Evolutionary conservation across 73 alveolate genomes (phyloP), one percentile per base, ranked within the genome.

Genomic region (Paraurostyla sp.): DNA sequence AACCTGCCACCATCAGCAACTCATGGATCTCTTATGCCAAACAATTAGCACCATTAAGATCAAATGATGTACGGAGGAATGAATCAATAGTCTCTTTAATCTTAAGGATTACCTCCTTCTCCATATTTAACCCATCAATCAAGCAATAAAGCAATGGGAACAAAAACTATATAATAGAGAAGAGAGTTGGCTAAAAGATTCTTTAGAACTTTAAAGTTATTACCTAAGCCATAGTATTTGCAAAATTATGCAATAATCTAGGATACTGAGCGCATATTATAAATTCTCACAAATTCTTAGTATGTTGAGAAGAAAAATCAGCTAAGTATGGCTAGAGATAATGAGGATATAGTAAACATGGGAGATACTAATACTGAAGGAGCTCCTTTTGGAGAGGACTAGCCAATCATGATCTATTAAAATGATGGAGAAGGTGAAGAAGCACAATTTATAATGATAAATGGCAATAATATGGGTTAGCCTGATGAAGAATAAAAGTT

Each of bases 171-270:
- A 15, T 50, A 78, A 32, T 43, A 78, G 48, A 22, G 89, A 50
- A 78, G 78, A 78, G 89, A 78, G 18, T 2, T 52, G 38, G 89
- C 89, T 32, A 50, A 54, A 20, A 78, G 62, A 23, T 78, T 78
- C 89, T 54, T 78, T 25, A 23, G 60, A 3, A 50, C 23, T 18
- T 46, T 78, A 20, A 78, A 54, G 40, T 27, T 20, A 2, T 60
- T 78, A 0, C 60, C 76, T 9, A 78, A 78, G 40, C 76, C 76
- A 1, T 11, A 59, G 40, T 51, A 52, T 54, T 3, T 51, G 22
- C 30, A 25, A 4, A 54, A 73, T 25, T 45, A 13, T 13, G 71
- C 56, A 45, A 40, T 6, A 2, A 18, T 78, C 11, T 9, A 18
- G 30, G 89, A 78, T 36, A 78, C 89, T 16, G 78, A 78, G 62